phyloP scores from a whole-genome alignment of 2,329 filamentous ascomycete species.

The Calonectria crousiana region DNA sequence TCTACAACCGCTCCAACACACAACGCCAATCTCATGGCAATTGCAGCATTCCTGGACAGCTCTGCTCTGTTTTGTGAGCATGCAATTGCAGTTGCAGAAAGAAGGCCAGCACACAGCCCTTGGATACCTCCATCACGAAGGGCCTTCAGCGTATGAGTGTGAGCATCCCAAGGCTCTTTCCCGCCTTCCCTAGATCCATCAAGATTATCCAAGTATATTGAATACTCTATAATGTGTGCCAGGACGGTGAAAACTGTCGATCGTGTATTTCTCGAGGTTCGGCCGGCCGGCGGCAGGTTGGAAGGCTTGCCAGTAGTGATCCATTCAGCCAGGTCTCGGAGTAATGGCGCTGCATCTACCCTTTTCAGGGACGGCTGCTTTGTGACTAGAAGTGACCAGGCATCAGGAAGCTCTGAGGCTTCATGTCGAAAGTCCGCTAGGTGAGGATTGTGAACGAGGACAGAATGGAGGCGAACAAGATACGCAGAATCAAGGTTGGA shows the following conservation, averaged over 20 bases:
- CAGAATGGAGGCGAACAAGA: background rate
- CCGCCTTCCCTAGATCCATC: background rate
- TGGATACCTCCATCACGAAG: background rate
- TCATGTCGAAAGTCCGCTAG: background rate
- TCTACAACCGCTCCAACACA: background rate
- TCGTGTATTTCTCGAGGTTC: background rate
- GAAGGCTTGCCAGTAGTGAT: background rate
- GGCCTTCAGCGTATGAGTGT: background rate
- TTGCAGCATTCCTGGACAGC: background rate
- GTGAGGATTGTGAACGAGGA: background rate
- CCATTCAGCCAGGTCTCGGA: background rate
- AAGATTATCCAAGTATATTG: background rate
- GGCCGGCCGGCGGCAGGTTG: background rate
- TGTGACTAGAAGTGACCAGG: background rate
- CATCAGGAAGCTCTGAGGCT: background rate
- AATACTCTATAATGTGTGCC: slow-evolving; percentile 1
- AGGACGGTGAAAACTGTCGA: background rate
- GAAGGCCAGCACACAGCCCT: background rate
- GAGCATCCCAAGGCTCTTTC: background rate
- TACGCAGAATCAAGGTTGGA: background rate
- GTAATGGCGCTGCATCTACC: background rate
- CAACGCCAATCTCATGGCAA: background rate
- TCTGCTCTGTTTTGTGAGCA: background rate
- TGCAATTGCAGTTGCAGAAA: background rate
- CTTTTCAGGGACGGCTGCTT: background rate